Percentiles rank a stretch among this genome's conserved stretches.
Evolutionary conservation across 1,284 basidiomycete species (phyloP).

Genomic region (Athelia sp.): DNA sequence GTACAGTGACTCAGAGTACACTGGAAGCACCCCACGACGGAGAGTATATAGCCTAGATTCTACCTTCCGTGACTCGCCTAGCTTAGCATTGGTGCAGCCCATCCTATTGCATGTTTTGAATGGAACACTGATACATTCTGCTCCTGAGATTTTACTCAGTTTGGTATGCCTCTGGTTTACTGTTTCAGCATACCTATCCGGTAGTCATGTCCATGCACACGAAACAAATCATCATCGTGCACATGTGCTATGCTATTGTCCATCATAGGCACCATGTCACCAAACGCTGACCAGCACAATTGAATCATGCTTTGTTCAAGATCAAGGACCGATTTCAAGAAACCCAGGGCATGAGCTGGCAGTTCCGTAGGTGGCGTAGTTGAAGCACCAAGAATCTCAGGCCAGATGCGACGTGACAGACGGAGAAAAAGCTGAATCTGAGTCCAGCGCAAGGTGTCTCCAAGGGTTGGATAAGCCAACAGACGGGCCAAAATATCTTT

Average conservation of each 20-base stretch:
- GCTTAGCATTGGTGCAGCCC: neutral
- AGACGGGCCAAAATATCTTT: neutral
- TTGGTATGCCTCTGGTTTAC: too few species aligned
- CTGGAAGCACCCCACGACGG: constrained; percentile 7
- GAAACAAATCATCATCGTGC: neutral
- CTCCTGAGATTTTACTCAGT: too few species aligned
- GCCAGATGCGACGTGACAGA: neutral
- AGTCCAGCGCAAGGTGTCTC: neutral
- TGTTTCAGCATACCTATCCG: neutral
- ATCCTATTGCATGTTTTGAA: neutral
- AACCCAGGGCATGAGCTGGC: neutral
- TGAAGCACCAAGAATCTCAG: neutral
- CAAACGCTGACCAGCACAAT: neutral
- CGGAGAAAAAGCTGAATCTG: neutral
- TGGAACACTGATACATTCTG: too few species aligned
- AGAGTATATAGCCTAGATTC: constrained; percentile 5
- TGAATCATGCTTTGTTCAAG: neutral
- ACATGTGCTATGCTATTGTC: neutral
- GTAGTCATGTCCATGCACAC: neutral
- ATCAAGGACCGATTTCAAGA: neutral
- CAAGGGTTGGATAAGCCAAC: neutral
- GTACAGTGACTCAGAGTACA: constrained; percentile 6
- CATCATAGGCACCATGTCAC: neutral
- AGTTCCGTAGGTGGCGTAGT: neutral
- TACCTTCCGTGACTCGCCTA: neutral